A percentile compares a stretch with the other conserved stretches of the same genome.
phyloP scores from a whole-genome alignment of 2,329 filamentous ascomycete genomes.

The Sporothrix dimorphospora region DNA sequence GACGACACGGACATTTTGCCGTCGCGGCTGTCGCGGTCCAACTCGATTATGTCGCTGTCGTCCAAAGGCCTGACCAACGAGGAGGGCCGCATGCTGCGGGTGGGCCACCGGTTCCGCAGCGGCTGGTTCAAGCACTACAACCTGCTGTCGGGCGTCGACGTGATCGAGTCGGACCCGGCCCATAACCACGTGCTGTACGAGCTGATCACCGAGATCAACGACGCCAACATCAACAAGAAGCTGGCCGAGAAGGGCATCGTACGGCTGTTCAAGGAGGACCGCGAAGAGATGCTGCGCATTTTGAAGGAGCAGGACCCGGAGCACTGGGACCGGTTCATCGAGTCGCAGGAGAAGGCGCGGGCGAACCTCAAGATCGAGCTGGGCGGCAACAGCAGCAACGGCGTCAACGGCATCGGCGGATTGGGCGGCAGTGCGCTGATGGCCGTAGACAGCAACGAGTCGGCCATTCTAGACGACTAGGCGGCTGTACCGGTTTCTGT shows the following conservation, averaged over 20 bases:
- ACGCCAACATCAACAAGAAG: slow-evolving; percentile 58
- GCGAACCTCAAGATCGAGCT: slow-evolving; percentile 50
- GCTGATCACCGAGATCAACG: slow-evolving; percentile 65
- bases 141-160: slow-evolving; percentile 52
- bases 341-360: slow-evolving; percentile 62
- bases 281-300: slow-evolving; percentile 52
- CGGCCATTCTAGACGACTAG: slow-evolving; percentile 23
- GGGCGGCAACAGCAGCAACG: not conserved
- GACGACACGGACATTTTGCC: slow-evolving; percentile 52
- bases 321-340: slow-evolving; percentile 65
- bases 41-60: slow-evolving; percentile 54
- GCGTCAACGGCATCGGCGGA: not conserved
- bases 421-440: slow-evolving; percentile 11
- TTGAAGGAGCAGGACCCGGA: slow-evolving; percentile 66
- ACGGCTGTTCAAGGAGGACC: slow-evolving; percentile 62
- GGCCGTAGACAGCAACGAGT: slow-evolving; percentile 15
- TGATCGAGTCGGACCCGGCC: slow-evolving; percentile 55
- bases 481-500: not conserved
- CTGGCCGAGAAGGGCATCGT: slow-evolving; percentile 63
- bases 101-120: slow-evolving; percentile 59
- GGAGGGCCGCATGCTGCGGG: slow-evolving; percentile 59
- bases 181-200: slow-evolving; percentile 60
- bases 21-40: slow-evolving; percentile 53
- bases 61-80: slow-evolving; percentile 60
- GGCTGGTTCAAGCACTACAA: slow-evolving; percentile 58